These are phyloP conservation scores for Epithele typhae DNA, from an alignment of 768 basidiomycete species.

Conservation along the genomic window DNA sequence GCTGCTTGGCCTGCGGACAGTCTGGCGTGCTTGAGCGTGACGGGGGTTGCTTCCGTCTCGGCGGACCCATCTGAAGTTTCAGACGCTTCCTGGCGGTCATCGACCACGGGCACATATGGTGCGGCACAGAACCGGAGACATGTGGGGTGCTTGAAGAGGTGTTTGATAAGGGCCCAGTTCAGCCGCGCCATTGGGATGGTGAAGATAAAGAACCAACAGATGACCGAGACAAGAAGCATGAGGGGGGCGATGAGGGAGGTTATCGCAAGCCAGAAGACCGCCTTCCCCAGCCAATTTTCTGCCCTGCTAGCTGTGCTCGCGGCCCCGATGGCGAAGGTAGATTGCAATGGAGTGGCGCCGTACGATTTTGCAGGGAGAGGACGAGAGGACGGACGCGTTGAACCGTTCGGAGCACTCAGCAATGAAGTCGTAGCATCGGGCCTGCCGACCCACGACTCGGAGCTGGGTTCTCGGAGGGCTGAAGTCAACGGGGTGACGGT, in stretches of 20 bases:
- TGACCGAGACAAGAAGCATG: constrained; percentile 79
- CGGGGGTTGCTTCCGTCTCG: constrained; percentile 33
- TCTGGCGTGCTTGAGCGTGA: constrained; percentile 68
- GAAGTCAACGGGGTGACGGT: constrained; percentile 40
- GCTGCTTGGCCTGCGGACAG: constrained; percentile 86
- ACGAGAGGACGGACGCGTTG: constrained; percentile 11
- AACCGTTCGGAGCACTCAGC: constrained; percentile 33
- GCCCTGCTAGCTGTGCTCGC: constrained; percentile 21
- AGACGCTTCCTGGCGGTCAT: constrained; percentile 25
- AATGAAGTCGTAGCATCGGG: constrained; percentile 43
- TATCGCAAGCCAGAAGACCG: constrained; percentile 79
- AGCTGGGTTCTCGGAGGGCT: constrained; percentile 28
- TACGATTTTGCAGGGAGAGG: constrained; percentile 54
- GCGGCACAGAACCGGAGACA: constrained; percentile 91
- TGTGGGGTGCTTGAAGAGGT: constrained; percentile 75
- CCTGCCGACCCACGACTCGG: constrained; percentile 41
- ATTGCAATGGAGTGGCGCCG: constrained; percentile 45
- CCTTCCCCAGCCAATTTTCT: constrained; percentile 58
- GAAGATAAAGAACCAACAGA: constrained; percentile 95
- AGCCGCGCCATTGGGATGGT: constrained; percentile 98
- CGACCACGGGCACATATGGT: constrained; percentile 60
- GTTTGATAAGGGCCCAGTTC: constrained; percentile 88
- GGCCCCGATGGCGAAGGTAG: constrained; percentile 17
- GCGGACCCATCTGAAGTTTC: constrained; percentile 6
- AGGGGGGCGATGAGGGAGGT: constrained; percentile 79